Evolutionary conservation across 208 protist species (phyloP).

Genomic region (Acanthamoeba sp.): DNA sequence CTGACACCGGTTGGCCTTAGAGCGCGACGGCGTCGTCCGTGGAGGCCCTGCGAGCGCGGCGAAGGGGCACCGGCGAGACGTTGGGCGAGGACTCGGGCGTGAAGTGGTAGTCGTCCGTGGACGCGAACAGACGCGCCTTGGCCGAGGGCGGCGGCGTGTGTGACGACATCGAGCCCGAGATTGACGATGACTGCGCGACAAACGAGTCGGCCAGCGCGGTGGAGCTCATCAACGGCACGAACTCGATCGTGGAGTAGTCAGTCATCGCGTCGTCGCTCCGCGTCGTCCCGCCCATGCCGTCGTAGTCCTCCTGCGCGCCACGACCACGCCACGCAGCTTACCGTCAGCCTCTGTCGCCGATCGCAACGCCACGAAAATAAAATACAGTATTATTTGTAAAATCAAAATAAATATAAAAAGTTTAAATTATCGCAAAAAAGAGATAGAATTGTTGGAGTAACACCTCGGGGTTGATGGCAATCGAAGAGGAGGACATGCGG

Average conservation of each 20-base stretch:
- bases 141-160: background rate
- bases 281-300: background rate
- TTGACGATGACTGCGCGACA: background rate
- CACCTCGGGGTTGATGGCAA: background rate
- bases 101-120: constrained; percentile 4
- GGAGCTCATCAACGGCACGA: constrained; percentile 37
- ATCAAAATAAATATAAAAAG: too few relatives aligned
- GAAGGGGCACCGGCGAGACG: background rate
- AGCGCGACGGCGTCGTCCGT: too few relatives aligned
- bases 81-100: background rate
- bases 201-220: background rate
- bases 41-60: background rate
- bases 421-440: too few relatives aligned
- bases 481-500: background rate
- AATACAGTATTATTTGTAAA: too few relatives aligned
- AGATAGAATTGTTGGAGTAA: too few relatives aligned
- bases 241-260: constrained; percentile 41
- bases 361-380: too few relatives aligned
- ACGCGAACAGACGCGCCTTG: background rate
- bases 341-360: too few relatives aligned
- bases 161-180: background rate
- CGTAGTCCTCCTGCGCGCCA: background rate
- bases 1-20: too few relatives aligned
- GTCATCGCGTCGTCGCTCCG: background rate
- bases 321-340: too few relatives aligned